Conservation (phyloP, 2,329 filamentous ascomycete species). For the Claviceps cyperi region DNA sequence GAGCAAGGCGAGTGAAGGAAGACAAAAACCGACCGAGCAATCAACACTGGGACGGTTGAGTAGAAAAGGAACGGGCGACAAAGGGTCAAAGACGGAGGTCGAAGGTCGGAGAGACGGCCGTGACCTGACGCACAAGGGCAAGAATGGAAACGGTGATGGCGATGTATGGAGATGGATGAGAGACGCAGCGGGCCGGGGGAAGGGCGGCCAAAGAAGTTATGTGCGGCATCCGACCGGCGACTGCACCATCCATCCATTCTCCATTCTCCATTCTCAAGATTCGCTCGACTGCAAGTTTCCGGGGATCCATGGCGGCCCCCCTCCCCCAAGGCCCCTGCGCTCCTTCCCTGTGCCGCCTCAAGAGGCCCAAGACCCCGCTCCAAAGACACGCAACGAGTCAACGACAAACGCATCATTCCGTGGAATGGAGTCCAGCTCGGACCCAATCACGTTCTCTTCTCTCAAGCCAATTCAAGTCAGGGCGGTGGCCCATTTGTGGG, state of each 20-base stretch:
- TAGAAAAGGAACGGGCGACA: constrained; percentile 3
- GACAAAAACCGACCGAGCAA: constrained; percentile 1
- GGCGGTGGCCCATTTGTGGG: background rate
- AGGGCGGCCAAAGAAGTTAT: constrained; percentile 1
- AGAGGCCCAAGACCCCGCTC: background rate
- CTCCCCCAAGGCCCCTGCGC: background rate
- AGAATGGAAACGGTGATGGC: constrained; percentile 11
- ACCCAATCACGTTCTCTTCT: background rate
- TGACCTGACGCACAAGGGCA: constrained; percentile 7
- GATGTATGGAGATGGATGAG: background rate
- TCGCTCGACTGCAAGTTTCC: background rate
- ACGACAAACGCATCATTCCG: too few relatives aligned
- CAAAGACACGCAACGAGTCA: too few relatives aligned
- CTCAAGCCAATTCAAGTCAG: background rate
- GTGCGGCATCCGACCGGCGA: background rate
- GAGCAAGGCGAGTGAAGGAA: background rate
- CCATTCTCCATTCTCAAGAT: background rate
- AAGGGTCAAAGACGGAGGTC: background rate
- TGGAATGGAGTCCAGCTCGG: too few relatives aligned
- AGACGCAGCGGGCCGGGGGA: background rate
- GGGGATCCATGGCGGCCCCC: background rate
- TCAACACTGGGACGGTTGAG: constrained; percentile 3
- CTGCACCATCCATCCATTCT: background rate
- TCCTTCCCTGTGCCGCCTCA: background rate
- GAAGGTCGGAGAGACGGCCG: constrained; percentile 8